Conservation (phyloP, 805 yeast species). For the Candida multigemmis region DNA sequence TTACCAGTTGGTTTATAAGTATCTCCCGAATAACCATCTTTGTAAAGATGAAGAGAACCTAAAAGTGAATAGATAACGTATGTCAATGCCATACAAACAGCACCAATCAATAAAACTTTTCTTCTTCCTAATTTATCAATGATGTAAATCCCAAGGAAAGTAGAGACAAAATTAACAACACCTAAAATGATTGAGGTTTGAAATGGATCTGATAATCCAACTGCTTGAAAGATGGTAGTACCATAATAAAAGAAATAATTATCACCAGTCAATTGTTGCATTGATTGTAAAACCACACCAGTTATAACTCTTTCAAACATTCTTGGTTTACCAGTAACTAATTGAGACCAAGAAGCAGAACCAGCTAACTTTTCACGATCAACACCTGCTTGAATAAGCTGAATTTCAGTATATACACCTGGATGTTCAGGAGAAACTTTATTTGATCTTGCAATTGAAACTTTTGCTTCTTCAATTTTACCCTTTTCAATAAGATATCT, state of each 20-base stretch:
- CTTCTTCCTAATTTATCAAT: slow-evolving; percentile 47
- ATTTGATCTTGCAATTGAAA: slow-evolving; percentile 50
- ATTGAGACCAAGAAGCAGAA: slow-evolving; percentile 55
- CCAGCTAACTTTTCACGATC: slow-evolving; percentile 57
- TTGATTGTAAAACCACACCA: slow-evolving; percentile 51
- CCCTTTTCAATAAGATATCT: slow-evolving; percentile 47
- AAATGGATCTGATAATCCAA: slow-evolving; percentile 46
- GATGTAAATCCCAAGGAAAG: slow-evolving; percentile 40
- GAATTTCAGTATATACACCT: slow-evolving; percentile 45
- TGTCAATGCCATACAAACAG: slow-evolving; percentile 43
- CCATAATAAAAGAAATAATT: slow-evolving; percentile 59
- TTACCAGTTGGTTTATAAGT: slow-evolving; percentile 42
- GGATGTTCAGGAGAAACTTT: slow-evolving; percentile 45
- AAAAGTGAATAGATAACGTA: slow-evolving; percentile 53
- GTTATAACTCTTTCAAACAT: slow-evolving; percentile 44
- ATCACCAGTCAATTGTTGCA: slow-evolving; percentile 55
- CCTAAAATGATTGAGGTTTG: slow-evolving; percentile 48
- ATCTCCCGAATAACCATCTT: slow-evolving; percentile 30
- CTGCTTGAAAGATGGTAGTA: slow-evolving; percentile 44
- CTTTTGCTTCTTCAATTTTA: slow-evolving; percentile 43
- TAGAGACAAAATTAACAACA: slow-evolving; percentile 44
- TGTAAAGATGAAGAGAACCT: slow-evolving; percentile 42
- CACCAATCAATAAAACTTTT: slow-evolving; percentile 33
- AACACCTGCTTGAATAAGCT: slow-evolving; percentile 48
- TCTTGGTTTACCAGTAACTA: slow-evolving; percentile 56